Evolutionary conservation across 225 moss, liverwort and hornwort species (phyloP), one percentile per base, ranked within the genome.

Genomic region (Thuidium tamariscinum): DNA sequence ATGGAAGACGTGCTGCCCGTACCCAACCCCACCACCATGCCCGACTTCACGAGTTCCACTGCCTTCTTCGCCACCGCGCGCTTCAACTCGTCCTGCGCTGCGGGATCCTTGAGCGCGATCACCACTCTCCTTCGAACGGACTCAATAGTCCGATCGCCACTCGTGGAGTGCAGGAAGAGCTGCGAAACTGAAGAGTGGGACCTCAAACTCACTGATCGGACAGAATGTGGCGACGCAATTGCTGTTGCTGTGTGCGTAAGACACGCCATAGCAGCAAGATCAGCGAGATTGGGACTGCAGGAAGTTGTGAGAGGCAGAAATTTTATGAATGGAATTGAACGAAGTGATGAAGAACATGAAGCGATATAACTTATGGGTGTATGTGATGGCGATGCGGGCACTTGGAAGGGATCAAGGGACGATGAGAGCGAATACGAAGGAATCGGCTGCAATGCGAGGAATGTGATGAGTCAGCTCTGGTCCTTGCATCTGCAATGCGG

Each of bases 1-100:
- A 97, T 95, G 29, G 93, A 95, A 27, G 98, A 93, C 15, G 98
- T 98, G 69, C 96, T 97, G 14, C 98, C 96, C 41, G 98, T 98
- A 52, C 98, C 98, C 21, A 98, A 93, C 21, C 98, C 98, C 60
- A 98, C 95, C 69, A 98, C 92, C 92, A 95, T 95, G 65, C 97
- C 98, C 49, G 95, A 89, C 93, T 98, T 95, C 85, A 98, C 98
- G 74, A 97, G 88, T 87, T 96, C 92, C 49, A 98, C 93, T 4
- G 96, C 97, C 89, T 97, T 97, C 91, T 93, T 94, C 79, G 98
- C 98, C 71, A 96, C 97, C 21, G 97, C 94, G 62, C 94, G 89
- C 81, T 98, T 98, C 91, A 98, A 78, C 46, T 63, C 68, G 75
- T 96, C 96, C 85, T 95, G 82, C 29, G 44, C 82, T 13, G 69